Percentiles rank a stretch among this genome's conserved stretches.
These are phyloP conservation scores for Umbelopsis isabellina DNA, from an alignment of 192 early-diverging fungal species.

Conservation along the genomic window DNA sequence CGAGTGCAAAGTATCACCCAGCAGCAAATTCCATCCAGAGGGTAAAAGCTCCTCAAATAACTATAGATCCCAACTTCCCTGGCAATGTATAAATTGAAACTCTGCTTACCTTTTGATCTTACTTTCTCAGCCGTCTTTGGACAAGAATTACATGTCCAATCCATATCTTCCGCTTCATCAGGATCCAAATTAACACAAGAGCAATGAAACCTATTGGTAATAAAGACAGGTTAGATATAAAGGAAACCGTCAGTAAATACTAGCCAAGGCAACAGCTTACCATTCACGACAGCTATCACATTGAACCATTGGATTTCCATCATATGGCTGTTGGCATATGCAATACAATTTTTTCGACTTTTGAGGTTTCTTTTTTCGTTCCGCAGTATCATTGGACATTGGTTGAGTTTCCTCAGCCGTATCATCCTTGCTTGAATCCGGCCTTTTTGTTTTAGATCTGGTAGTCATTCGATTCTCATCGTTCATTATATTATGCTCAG, in stretches of 20 bases:
- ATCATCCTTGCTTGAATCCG: not conserved
- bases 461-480: conserved; percentile 6
- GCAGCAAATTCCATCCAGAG: not conserved
- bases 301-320: conserved; percentile 77
- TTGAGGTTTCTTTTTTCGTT: conserved; percentile 19
- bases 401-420: not conserved
- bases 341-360: conserved; percentile 66
- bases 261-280: conserved; percentile 44
- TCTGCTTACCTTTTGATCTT: not conserved
- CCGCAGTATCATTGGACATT: not conserved
- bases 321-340: conserved; percentile 66
- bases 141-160: conserved; percentile 36
- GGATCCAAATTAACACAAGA: conserved; percentile 36
- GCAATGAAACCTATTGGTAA: conserved; percentile 37
- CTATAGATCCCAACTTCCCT: not conserved
- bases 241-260: not conserved
- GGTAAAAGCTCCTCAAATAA: not conserved
- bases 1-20: not conserved
- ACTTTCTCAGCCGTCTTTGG: not conserved
- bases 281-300: conserved; percentile 78
- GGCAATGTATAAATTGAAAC: not conserved
- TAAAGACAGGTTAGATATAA: not conserved
- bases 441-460: not conserved
- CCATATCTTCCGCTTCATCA: conserved; percentile 39
- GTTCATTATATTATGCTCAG: not conserved